phyloP scores from a whole-genome alignment of 2,329 filamentous ascomycete species.

The Huntiella omanensis region DNA sequence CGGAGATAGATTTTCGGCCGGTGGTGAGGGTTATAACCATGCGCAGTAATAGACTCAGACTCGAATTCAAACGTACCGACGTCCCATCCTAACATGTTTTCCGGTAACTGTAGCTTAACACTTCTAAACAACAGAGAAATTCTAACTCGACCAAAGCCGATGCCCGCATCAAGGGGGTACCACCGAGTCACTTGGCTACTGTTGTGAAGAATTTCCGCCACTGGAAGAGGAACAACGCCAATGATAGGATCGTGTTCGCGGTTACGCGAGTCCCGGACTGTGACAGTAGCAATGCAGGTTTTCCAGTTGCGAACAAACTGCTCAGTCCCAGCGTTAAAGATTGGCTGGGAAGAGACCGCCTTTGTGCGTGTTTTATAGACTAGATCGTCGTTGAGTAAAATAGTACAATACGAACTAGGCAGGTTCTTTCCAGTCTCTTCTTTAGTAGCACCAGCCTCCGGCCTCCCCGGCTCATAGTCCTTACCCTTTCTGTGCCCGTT shows the following conservation, averaged over 20 bases:
- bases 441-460: constrained; percentile 62
- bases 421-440: constrained; percentile 66
- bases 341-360: constrained; percentile 82
- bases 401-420: constrained; percentile 86
- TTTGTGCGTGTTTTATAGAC: constrained; percentile 90
- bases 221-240: constrained; percentile 72
- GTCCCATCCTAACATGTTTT: constrained; percentile 75
- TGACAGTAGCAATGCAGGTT: constrained; percentile 67
- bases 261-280: constrained; percentile 74
- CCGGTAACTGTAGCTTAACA: constrained; percentile 71
- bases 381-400: constrained; percentile 72
- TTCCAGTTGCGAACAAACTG: constrained; percentile 87
- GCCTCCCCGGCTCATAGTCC: constrained; percentile 76
- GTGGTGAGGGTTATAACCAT: constrained; percentile 38
- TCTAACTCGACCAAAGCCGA: constrained; percentile 76
- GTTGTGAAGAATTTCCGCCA: constrained; percentile 74
- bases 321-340: constrained; percentile 93
- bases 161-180: constrained; percentile 91
- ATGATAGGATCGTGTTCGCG: constrained; percentile 88
- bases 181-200: constrained; percentile 73
- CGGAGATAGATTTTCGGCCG: constrained; percentile 63
- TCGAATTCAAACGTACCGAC: constrained; percentile 85
- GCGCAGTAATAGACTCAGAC: constrained; percentile 48
- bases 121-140: constrained; percentile 82
- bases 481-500: constrained; percentile 53